Conservation (phyloP, 108 stramenopile genomes). For the Phaeodactylum tricornutum region DNA sequence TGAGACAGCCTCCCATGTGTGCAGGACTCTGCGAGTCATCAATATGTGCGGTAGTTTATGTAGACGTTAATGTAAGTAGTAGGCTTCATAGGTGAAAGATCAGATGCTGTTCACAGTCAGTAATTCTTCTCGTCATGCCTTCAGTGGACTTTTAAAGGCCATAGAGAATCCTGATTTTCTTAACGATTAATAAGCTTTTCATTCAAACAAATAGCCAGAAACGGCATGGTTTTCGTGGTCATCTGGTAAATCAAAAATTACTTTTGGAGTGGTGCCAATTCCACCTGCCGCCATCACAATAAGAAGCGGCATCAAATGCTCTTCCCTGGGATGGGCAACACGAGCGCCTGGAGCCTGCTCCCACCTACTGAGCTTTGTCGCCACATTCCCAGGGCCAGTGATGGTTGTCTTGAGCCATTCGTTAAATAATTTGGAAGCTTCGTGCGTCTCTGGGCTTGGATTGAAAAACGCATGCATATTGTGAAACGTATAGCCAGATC, state of each 20-base stretch:
- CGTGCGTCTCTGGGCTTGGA: slow-evolving; percentile 6
- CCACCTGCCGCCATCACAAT: slow-evolving; percentile 24
- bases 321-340: slow-evolving; percentile 33
- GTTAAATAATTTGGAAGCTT: slow-evolving; percentile 20
- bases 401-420: slow-evolving; percentile 26
- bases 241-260: neutral
- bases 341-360: slow-evolving; percentile 24
- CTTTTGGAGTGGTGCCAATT: neutral
- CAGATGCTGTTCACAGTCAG: too few species aligned
- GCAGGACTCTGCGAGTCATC: too few species aligned
- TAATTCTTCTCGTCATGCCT: too few species aligned
- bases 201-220: slow-evolving; percentile 27
- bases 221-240: slow-evolving; percentile 14
- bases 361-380: slow-evolving; percentile 23
- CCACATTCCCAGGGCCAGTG: neutral
- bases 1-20: too few species aligned
- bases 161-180: too few species aligned
- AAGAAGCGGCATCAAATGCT: slow-evolving; percentile 45
- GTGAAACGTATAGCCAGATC: slow-evolving; percentile 67
- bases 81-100: too few species aligned
- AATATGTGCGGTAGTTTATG: too few species aligned
- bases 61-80: too few species aligned
- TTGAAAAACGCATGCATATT: slow-evolving; percentile 36
- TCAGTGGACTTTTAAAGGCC: too few species aligned
- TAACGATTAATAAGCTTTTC: too few species aligned